Conservation (phyloP, 305 asterid genomes). For the Ilex paraguariensis region DNA sequence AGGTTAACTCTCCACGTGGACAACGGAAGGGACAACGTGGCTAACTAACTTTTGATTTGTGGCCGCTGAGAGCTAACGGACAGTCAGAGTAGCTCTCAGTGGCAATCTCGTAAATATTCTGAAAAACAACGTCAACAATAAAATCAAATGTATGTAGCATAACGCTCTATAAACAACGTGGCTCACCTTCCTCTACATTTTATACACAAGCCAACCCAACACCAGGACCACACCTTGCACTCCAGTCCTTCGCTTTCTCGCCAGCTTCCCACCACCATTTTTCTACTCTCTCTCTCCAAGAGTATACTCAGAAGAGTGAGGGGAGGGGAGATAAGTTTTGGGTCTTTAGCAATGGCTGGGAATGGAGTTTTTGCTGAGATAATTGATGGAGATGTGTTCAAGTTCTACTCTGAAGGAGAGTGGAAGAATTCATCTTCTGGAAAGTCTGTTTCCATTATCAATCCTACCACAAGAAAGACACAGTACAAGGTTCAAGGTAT, state of each 20-base stretch:
- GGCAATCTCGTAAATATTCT: background rate
- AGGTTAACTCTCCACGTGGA: background rate
- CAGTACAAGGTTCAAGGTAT: constrained; percentile 96
- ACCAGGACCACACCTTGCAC: constrained; percentile 4
- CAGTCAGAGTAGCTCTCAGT: background rate
- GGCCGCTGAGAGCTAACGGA: too few species aligned
- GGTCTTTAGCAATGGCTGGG: constrained; percentile 56
- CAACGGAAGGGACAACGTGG: background rate
- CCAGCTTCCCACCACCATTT: constrained; percentile 2
- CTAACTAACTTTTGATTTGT: background rate
- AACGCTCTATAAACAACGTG: constrained; percentile 29
- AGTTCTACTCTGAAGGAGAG: constrained; percentile 81
- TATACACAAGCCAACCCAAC: constrained; percentile 20
- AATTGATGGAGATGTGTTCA: constrained; percentile 70
- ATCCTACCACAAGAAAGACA: constrained; percentile 81
- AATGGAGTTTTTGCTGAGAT: constrained; percentile 72
- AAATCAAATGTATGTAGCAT: constrained; percentile 20
- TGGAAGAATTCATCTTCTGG: constrained; percentile 81
- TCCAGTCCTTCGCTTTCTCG: background rate
- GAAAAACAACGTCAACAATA: constrained; percentile 3
- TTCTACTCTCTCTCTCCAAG: constrained; percentile 11
- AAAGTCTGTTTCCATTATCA: constrained; percentile 65
- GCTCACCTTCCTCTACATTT: constrained; percentile 42
- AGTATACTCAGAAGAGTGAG: constrained; percentile 2
- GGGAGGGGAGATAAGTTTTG: background rate